Base-by-base conservation (phyloP, 2,329 filamentous ascomycete genomes). In the Capronia coronata region DNA sequence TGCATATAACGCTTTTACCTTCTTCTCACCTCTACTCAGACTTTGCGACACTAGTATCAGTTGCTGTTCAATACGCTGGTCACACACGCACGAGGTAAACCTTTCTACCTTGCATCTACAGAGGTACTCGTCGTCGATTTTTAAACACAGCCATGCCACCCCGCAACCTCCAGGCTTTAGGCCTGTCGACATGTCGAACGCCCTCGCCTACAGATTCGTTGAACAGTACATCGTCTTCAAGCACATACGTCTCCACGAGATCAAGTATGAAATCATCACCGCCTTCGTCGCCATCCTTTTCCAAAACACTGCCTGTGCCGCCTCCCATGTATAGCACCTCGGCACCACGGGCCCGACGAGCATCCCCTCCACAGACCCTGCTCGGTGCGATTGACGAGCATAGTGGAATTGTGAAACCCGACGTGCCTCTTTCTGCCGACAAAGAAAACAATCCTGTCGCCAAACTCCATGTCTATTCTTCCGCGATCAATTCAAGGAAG, bases 331-430 rank as follows among this genome's bases (percentile, higher is more conserved):
- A 54, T 46, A 56, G 51, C 29, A 43, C 16, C 14, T 29, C 37
- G 18, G 34, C 34, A 14, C 40, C 38, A 21, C 40, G 44, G 16
- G 30, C 41, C 7, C 32, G 49, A 25, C 45, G 51, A 13, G 13
- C 39, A 23, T 51, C 54, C 34, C 54, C 47, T 25, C 51, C 50
- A 13, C 48, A 51, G 34, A 48, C 32, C 14, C 47, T 56, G 6
- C 38, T 56, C 11, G 54, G 54, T 30, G 51, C 54, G 11, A 56
- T 56, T 35, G 54, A 56, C 43, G 54, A 56, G 14, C 43, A 54
- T 18, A 54, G 51, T 21, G 45, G 50, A 11, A 45, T 25, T 18
- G 41, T 56, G n/a, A 42, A 51, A 8, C 54, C 54, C 2, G 54
- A 56, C 40, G 38, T 49, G 10, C 41, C 48, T 1, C 37, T 49